A percentile compares a stretch with the other conserved stretches of the same genome.
These are phyloP conservation scores for Symbiodinium pilosum DNA, from an alignment of 73 alveolate species.

Conservation along the genomic window DNA sequence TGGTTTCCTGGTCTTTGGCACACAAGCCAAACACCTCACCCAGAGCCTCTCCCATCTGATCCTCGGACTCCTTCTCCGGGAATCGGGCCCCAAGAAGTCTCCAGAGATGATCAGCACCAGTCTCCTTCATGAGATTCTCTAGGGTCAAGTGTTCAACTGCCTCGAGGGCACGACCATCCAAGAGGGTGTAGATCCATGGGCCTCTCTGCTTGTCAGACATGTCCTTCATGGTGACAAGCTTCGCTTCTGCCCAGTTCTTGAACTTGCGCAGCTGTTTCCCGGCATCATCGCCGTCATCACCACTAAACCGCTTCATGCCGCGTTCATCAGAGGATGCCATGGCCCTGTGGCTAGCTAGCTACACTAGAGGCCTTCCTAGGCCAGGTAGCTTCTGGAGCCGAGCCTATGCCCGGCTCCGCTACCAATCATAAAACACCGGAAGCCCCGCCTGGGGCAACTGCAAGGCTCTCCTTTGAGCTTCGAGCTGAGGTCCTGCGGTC, in stretches of 20 bases:
- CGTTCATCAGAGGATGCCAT: neutral
- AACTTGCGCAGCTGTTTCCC: neutral
- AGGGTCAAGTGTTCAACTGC: neutral
- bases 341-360: neutral
- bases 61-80: constrained; percentile 44
- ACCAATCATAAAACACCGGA: too few relatives aligned
- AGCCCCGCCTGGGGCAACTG: too few relatives aligned
- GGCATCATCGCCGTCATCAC: neutral
- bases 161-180: neutral
- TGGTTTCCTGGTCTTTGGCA: neutral
- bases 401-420: neutral
- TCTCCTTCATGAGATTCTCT: neutral
- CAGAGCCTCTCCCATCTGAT: constrained; percentile 26
- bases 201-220: neutral
- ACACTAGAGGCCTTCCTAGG: neutral
- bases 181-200: constrained; percentile 5
- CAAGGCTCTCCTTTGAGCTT: too few relatives aligned
- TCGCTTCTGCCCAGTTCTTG: constrained; percentile 19
- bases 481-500: too few relatives aligned
- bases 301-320: neutral
- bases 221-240: neutral
- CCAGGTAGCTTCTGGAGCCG: constrained; percentile 4
- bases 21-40: constrained; percentile 20
- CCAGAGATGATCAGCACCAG: neutral
- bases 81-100: neutral